These are phyloP conservation scores for Pseudogymnoascus sp. DNA, from an alignment of 2,329 filamentous ascomycete genomes.

Conservation along the genomic window DNA sequence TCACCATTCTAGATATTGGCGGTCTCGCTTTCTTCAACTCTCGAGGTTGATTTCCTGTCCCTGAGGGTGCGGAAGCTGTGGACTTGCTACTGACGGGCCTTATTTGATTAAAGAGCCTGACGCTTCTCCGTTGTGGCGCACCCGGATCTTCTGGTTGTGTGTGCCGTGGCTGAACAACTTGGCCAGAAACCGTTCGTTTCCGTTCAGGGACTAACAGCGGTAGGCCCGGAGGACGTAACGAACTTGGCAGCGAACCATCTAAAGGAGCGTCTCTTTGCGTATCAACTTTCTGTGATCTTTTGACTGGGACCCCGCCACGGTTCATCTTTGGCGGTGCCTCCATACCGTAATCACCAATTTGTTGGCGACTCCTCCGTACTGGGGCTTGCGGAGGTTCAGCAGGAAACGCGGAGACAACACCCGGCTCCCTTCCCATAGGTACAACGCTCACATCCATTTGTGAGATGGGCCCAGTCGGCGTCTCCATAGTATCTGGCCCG, in stretches of 20 bases:
- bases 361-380: constrained; percentile 28
- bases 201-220: constrained; percentile 46
- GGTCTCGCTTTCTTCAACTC: constrained; percentile 81
- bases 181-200: constrained; percentile 89
- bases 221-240: constrained; percentile 15
- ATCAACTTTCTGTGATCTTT: constrained; percentile 16
- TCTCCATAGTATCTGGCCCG: constrained; percentile 53
- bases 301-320: constrained; percentile 24
- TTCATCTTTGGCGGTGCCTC: constrained; percentile 29
- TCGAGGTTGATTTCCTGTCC: constrained; percentile 54
- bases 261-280: background rate
- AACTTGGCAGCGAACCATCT: background rate
- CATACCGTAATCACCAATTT: constrained; percentile 27
- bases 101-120: constrained; percentile 62
- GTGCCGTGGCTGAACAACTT: constrained; percentile 49
- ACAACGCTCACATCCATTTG: constrained; percentile 28
- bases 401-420: constrained; percentile 22
- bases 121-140: constrained; percentile 60
- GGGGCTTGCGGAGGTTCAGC: constrained; percentile 43
- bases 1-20: constrained; percentile 57
- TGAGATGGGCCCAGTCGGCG: constrained; percentile 46
- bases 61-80: constrained; percentile 44
- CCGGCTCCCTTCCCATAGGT: constrained; percentile 24
- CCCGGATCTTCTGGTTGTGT: constrained; percentile 52
- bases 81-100: constrained; percentile 44